A percentile compares a stretch with the other conserved stretches of the same genome.
Conservation (phyloP, 305 asterid species). For the Rubia balearica region DNA sequence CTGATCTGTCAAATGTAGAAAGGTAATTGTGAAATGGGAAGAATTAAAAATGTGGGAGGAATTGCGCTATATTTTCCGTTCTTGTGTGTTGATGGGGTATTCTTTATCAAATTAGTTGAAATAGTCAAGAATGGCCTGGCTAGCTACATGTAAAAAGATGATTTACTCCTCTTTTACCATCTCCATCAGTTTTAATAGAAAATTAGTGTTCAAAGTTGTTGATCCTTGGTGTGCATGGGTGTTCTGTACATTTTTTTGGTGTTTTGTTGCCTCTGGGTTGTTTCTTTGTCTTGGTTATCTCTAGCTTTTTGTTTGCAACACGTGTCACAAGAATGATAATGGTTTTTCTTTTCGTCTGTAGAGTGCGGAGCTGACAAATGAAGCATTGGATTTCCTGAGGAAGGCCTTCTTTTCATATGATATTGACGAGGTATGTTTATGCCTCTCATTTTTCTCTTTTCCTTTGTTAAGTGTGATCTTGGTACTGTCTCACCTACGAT, state of each 20-base stretch:
- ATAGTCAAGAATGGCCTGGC: neutral
- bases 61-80: too few relatives aligned
- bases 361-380: slow-evolving; percentile 93
- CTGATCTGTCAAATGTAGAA: too few relatives aligned
- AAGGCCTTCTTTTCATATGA: slow-evolving; percentile 66
- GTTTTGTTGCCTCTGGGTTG: neutral
- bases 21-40: too few relatives aligned
- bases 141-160: neutral
- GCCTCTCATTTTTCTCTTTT: slow-evolving; percentile 9
- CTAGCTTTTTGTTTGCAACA: neutral
- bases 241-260: neutral
- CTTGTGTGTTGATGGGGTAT: too few relatives aligned
- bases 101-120: too few relatives aligned
- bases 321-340: slow-evolving; percentile 20
- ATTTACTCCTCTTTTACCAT: neutral
- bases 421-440: slow-evolving; percentile 61
- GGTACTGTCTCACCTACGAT: neutral
- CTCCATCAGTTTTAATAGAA: neutral
- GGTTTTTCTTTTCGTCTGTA: slow-evolving; percentile 30
- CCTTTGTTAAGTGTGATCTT: neutral
- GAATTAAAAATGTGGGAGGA: too few relatives aligned
- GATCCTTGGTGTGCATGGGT: neutral
- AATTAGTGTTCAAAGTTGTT: slow-evolving; percentile 7
- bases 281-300: neutral
- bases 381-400: slow-evolving; percentile 79